Conservation (phyloP, 352 stramenopile species). For the Aphanomyces euteiches region DNA sequence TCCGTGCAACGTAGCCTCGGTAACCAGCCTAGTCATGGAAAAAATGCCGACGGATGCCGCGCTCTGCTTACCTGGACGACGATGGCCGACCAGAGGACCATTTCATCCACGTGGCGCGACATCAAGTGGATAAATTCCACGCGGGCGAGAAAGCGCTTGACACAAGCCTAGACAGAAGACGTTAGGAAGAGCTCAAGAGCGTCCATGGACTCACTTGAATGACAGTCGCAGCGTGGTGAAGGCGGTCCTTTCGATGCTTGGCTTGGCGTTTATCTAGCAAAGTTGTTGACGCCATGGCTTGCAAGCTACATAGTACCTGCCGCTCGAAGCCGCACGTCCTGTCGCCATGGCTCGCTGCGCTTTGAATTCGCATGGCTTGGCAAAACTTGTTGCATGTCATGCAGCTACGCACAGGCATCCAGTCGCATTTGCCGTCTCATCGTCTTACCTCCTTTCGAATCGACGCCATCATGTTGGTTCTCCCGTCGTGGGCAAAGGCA, state of each 20-base stretch:
- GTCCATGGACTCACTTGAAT: conserved; percentile 40
- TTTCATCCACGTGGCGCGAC: conserved; percentile 44
- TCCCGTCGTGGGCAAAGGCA: conserved; percentile 42
- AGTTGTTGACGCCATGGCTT: not conserved
- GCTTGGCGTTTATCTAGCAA: conserved; percentile 42
- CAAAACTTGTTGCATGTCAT: conserved; percentile 47
- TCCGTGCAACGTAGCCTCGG: conserved; percentile 21
- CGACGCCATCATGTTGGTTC: conserved; percentile 39
- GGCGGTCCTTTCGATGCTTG: conserved; percentile 41
- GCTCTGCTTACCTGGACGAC: conserved; percentile 45
- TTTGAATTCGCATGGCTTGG: conserved; percentile 11
- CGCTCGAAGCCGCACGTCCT: conserved; percentile 35
- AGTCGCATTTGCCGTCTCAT: not conserved
- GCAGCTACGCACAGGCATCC: conserved; percentile 37
- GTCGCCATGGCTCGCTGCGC: conserved; percentile 40
- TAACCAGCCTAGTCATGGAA: conserved; percentile 11
- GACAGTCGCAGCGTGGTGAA: conserved; percentile 40
- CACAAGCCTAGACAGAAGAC: conserved; percentile 33
- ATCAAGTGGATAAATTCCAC: conserved; percentile 43
- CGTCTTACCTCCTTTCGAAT: conserved; percentile 42
- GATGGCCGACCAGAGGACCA: conserved; percentile 40
- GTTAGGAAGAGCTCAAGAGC: not conserved
- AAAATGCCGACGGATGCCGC: not conserved
- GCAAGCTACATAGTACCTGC: not conserved
- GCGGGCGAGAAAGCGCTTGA: conserved; percentile 51